phyloP scores from a whole-genome alignment of 306 rosid genomes.

The Rosa persica region DNA sequence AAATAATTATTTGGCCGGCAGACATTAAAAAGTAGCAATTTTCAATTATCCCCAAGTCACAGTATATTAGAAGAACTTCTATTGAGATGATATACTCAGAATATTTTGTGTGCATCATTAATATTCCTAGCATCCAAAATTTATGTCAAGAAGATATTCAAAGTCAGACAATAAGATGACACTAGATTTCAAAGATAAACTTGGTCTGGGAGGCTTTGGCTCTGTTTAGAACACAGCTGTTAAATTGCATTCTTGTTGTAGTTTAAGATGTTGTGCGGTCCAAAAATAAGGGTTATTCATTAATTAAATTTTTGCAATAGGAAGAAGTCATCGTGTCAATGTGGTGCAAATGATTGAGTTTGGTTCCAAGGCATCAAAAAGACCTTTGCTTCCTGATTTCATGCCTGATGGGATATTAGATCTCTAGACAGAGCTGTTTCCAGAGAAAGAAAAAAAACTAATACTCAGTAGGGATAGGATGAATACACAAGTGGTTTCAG shows the following conservation, averaged over 20 bases:
- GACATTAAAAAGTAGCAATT: not conserved
- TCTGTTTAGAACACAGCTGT: constrained; percentile 6
- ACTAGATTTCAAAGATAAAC: not conserved
- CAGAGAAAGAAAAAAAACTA: no score
- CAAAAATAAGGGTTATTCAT: not conserved
- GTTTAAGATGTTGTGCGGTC: not conserved
- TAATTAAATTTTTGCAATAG: not conserved
- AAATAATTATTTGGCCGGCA: not conserved
- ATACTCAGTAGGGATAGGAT: no score
- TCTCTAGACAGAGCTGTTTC: no score
- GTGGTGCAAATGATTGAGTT: not conserved
- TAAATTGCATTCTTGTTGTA: not conserved
- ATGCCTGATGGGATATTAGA: not conserved
- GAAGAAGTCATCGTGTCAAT: constrained; percentile 6
- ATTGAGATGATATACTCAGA: not conserved
- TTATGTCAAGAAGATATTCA: not conserved
- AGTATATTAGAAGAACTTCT: no score
- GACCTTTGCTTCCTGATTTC: constrained; percentile 2
- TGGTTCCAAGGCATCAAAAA: not conserved
- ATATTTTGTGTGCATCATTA: not conserved
- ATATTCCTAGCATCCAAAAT: not conserved
- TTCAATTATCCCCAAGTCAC: not conserved
- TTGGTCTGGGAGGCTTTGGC: not conserved
- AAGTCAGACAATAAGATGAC: not conserved
- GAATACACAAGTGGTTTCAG: not conserved